Evolutionary conservation across 1,284 basidiomycete species (phyloP), one percentile per base, ranked within the genome.

Genomic region (Gymnopus androsaceus): DNA sequence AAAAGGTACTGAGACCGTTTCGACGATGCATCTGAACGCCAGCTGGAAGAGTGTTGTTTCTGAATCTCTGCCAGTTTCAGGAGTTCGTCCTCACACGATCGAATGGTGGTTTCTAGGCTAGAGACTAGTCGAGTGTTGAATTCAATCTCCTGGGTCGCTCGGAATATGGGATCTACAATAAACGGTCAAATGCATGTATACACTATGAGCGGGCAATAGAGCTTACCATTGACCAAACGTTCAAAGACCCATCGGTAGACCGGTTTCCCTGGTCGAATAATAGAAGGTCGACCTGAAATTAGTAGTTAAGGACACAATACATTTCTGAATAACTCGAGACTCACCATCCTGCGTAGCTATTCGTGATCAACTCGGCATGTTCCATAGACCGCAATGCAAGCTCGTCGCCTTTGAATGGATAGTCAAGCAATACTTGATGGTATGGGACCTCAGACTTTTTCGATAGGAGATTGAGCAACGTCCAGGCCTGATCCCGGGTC

Each of bases 371-470:
- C 63, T 98, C 95, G 4, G 90, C 88, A 63, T 92, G 89, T 67
- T 98, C 96, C 83, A 99, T 86, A 25, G 82, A 84, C 61, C 93
- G 83, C 59, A 99, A 69, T 4, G 92, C 80, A 12, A 76, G 74
- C 67, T 98, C 95, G 64, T 95, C 88, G 17, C 90, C 92, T 69
- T 95, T 97, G 85, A 97, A 98, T 1, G 92, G 93, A 67, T 89
- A 90, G 52, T 92, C 88, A 56, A 90, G 72, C 53, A 99, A 75
- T 8, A 93, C 76, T 37, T 94, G 85, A 57, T 94, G 85, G 69
- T 98, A 98, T 9, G 90, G 79, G 14, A 91, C 72, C 92, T 96
- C 92, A 15, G 82, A 73, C 46, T 81, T 76, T 58, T 80, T 79
- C 0, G 93, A 81, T 19, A 99, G 79, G 28, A 80, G 76, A 63